Evolutionary conservation across 371 early-diverging fungal genomes (phyloP), one percentile per base, ranked within the genome.

Genomic region (Mortierella sp.): DNA sequence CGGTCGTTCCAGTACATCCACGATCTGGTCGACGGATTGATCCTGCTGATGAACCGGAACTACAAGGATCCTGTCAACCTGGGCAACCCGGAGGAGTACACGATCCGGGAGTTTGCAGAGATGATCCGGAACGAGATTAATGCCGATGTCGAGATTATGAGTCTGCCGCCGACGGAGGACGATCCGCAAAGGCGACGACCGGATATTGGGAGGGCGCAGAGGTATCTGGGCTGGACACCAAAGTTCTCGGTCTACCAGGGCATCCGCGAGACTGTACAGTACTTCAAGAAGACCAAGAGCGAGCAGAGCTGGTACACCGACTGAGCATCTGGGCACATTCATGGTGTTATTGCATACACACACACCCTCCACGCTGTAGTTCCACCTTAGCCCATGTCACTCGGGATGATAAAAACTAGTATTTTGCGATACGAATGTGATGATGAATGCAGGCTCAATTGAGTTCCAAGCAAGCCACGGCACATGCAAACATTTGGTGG

Each of bases 1-100:
- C 88, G 97, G 31, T 95, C 95, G 52, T 96, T 96, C 88, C 96
- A 96, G 79, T 96, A 95, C 72, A 89, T 96, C 13, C 96, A 95
- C 80, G 97, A 96, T 84, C 87, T 96, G 19, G 93, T 96, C 22
- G 96, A 96, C 80, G 96, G 96, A 0, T 78, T 96, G 64, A 95
- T 96, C 69, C 79, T 91, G 66, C 77, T 95, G 55, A 96, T 96
- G 97, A 91, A 94, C 77, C 87, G 86, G 67, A 87, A 91, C 74
- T 93, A 90, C 86, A 87, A 80, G 41, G 91, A 93, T 26, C 97
- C 97, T 10, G 92, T 96, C 24, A 96, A 96, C 83, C 58, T 96
- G 37, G 97, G 97, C 19, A 96, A 96, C 76, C 96, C 97, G 2
- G 94, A 96, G 65, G 97, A 96, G 82, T 96, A 91, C 75, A 94